These are phyloP conservation scores for Arctium minus DNA, from an alignment of 129 eudicot species.

Conservation along the genomic window DNA sequence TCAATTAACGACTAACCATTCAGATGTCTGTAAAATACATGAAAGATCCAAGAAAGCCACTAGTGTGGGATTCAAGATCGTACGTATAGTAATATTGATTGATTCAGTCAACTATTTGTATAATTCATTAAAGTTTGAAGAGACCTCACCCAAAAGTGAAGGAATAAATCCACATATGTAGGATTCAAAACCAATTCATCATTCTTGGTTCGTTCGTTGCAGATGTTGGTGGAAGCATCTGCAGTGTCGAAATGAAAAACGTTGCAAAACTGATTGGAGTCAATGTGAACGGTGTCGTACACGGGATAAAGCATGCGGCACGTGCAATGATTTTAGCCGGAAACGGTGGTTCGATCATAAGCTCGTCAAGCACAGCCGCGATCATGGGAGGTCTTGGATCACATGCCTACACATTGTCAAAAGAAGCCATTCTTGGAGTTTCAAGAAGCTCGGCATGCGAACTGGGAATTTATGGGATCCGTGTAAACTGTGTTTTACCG, in stretches of 20 bases:
- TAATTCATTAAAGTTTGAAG: too few relatives aligned
- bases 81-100: too few relatives aligned
- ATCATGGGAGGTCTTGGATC: constrained; percentile 69
- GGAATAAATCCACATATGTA: too few relatives aligned
- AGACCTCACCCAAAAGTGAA: too few relatives aligned
- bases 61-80: too few relatives aligned
- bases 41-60: too few relatives aligned
- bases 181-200: not conserved
- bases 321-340: constrained; percentile 62
- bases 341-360: constrained; percentile 53
- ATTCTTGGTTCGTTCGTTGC: not conserved
- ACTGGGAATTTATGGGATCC: constrained; percentile 64
- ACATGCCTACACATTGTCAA: constrained; percentile 68
- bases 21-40: too few relatives aligned
- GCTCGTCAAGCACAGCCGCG: constrained; percentile 86
- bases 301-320: constrained; percentile 78
- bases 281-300: constrained; percentile 54
- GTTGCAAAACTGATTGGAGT: constrained; percentile 30
- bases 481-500: constrained; percentile 73
- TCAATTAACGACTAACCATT: too few relatives aligned
- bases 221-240: constrained; percentile 62
- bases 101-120: too few relatives aligned
- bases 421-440: constrained; percentile 62
- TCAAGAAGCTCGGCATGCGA: constrained; percentile 69
- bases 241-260: constrained; percentile 44